Conservation (phyloP, 192 early-diverging fungal genomes). For the Backusella westeae region DNA sequence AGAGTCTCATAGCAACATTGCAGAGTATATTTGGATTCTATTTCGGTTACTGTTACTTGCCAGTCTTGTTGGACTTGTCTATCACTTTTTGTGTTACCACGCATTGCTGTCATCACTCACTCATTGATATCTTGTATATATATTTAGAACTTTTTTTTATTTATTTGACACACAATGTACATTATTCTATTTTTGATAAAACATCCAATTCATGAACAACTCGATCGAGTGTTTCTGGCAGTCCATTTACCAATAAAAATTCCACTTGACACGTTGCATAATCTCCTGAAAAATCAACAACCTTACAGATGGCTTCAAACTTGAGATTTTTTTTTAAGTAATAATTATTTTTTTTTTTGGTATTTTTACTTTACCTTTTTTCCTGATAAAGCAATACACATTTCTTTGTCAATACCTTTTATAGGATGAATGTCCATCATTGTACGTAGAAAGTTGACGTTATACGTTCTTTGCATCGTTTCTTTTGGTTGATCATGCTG, state of each 20-base stretch:
- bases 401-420: neutral
- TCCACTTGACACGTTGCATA: neutral
- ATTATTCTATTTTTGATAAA: neutral
- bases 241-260: neutral
- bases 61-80: constrained; percentile 19
- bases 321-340: neutral
- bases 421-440: constrained; percentile 9
- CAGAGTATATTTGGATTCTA: constrained; percentile 26
- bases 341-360: neutral
- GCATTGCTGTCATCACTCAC: neutral
- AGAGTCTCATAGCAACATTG: neutral
- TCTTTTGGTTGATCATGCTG: neutral
- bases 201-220: constrained; percentile 1
- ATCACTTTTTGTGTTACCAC: constrained; percentile 19
- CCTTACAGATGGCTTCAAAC: neutral
- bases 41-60: constrained; percentile 25
- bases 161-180: neutral
- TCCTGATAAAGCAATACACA: neutral
- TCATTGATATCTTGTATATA: neutral
- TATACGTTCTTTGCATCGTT: neutral
- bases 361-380: neutral
- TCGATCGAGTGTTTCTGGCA: neutral
- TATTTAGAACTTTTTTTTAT: neutral
- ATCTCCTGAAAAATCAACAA: neutral
- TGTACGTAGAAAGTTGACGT: neutral